Base-by-base conservation (phyloP, 371 early-diverging fungal genomes). In the Chytridium lagenaria region DNA sequence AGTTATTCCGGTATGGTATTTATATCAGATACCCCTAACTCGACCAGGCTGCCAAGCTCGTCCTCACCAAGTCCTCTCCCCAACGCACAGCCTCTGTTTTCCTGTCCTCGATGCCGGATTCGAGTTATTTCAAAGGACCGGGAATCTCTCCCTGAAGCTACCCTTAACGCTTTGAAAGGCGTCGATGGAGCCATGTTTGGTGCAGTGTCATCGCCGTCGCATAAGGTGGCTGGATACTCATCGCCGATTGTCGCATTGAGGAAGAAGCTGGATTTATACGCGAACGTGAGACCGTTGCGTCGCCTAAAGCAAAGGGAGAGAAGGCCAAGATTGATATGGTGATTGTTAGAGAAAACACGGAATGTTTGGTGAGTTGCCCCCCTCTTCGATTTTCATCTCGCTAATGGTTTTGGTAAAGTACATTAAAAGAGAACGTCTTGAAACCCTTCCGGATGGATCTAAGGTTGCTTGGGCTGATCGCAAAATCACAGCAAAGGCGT, bases 141-240 rank as follows among this genome's bases (percentile, higher is more conserved):
- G 96, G 89, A 88, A 2, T 94, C 97, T 40, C 89, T 98, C 31
- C 97, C 98, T 19, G 87, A 92, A 59, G 87, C 88, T 65, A 98
- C 97, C 10, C 87, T 96, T 12, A 87, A 90, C 12, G 84, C 82
- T 37, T 86, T 97, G 51, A 86, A 83, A 67, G 90, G 92, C 65
- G 94, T 96, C 77, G 89, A 93, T 39, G 96, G 96, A 10, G 98
- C 95, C n/a, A 86, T 98, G 68, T 98, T 98, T 82, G 98, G 98
- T 31, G 94, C 96, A 64, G 98, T 98, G 71, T 91, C 94, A 85
- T 97, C 98, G 61, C 98, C 98, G 33, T 95, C 96, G 30, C 94
- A 95, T 87, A 94, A 93, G 81, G 98, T 96, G 23, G 94, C 91
- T 22, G 98, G 98, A 34, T 98, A 98, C 84, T 93, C 95, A 38